These are phyloP conservation scores for Myriangium duriaei DNA, from an alignment of 2,329 filamentous ascomycete genomes.

Conservation along the genomic window DNA sequence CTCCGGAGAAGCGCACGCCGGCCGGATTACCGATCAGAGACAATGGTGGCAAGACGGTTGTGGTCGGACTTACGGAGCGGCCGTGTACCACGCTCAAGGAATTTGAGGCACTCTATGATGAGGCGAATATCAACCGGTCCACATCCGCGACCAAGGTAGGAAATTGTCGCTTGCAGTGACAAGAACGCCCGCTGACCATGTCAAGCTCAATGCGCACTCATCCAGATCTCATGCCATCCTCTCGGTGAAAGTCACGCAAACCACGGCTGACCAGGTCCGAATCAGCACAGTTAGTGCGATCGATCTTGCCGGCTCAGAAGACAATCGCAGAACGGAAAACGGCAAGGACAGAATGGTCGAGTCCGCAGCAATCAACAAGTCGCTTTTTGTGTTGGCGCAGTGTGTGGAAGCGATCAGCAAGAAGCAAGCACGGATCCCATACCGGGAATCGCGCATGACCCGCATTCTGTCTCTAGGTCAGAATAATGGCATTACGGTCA, in stretches of 20 bases:
- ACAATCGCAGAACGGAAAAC: constrained; percentile 89
- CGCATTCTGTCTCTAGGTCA: constrained; percentile 83
- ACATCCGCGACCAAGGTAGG: constrained; percentile 71
- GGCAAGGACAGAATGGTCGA: constrained; percentile 86
- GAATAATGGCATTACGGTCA: constrained; percentile 88
- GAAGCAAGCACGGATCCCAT: constrained; percentile 66
- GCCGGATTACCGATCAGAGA: constrained; percentile 73
- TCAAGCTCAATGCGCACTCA: constrained; percentile 70
- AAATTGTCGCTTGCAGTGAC: background rate
- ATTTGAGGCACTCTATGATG: constrained; percentile 80
- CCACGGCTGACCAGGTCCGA: constrained; percentile 51
- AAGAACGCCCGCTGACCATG: constrained; percentile 1
- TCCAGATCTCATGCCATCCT: constrained; percentile 84
- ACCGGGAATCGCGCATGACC: constrained; percentile 95
- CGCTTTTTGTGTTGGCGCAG: constrained; percentile 83
- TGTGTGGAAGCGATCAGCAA: constrained; percentile 89
- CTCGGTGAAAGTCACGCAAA: constrained; percentile 76
- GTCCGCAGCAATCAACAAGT: constrained; percentile 95
- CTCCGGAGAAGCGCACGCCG: constrained; percentile 72
- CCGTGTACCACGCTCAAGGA: constrained; percentile 76
- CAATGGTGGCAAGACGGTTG: constrained; percentile 74
- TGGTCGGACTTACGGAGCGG: constrained; percentile 74
- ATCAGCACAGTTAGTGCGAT: constrained; percentile 86
- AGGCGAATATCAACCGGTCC: constrained; percentile 80
- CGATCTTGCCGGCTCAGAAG: constrained; percentile 88